phyloP scores from a whole-genome alignment of 2,329 filamentous ascomycete genomes.

The Cytospora paraplurivora region DNA sequence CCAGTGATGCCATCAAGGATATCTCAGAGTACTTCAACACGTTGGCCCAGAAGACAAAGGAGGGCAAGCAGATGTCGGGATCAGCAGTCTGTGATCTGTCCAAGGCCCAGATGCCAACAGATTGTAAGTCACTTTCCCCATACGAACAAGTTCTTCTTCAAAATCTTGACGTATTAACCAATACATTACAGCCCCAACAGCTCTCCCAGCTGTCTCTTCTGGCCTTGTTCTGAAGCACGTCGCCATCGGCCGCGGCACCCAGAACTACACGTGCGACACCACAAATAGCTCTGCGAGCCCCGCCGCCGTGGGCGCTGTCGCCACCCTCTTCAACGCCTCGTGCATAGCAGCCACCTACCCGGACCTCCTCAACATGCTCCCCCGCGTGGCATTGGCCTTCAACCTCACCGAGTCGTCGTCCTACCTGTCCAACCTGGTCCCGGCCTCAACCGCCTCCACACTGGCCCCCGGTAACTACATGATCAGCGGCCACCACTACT shows the following conservation, averaged over 20 bases:
- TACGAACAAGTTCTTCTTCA: conserved; percentile 37
- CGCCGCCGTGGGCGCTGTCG: conserved; percentile 70
- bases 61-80: conserved; percentile 44
- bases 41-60: conserved; percentile 57
- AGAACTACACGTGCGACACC: conserved; percentile 88
- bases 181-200: conserved; percentile 50
- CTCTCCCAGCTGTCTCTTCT: conserved; percentile 61
- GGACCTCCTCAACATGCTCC: conserved; percentile 64
- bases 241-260: conserved; percentile 81
- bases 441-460: conserved; percentile 29
- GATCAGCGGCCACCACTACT: conserved; percentile 80
- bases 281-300: conserved; percentile 63
- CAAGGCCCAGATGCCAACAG: conserved; percentile 50
- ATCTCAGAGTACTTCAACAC: conserved; percentile 64
- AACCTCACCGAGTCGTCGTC: conserved; percentile 48
- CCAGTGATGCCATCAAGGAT: conserved; percentile 45
- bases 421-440: conserved; percentile 29
- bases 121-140: conserved; percentile 29
- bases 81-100: conserved; percentile 57
- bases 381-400: conserved; percentile 69
- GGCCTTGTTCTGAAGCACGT: conserved; percentile 74
- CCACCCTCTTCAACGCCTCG: conserved; percentile 84
- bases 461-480: conserved; percentile 62
- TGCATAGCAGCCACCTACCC: conserved; percentile 75
- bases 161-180: conserved; percentile 33